A percentile compares a stretch with the other conserved stretches of the same genome.
Evolutionary conservation across 495 filamentous ascomycete species (phyloP).

Genomic region (Lindgomyces ingoldianus): DNA sequence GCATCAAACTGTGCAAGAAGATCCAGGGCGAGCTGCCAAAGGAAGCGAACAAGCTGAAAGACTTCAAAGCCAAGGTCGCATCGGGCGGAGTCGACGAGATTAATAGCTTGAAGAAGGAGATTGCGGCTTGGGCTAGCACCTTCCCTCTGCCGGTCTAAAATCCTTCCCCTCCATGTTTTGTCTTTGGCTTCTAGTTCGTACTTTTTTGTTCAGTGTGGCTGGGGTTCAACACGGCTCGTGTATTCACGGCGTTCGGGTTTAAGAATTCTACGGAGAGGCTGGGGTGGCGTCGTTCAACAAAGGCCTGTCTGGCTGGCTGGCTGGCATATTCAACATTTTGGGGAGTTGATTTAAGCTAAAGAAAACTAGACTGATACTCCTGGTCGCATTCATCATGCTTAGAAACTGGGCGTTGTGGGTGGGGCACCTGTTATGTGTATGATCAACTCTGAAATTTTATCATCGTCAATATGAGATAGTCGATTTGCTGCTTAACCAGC

Average conservation of each 20-base stretch:
- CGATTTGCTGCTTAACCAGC: slow-evolving; percentile 37
- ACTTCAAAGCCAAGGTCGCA: slow-evolving; percentile 93
- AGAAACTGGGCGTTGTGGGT: neutral
- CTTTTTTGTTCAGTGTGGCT: neutral
- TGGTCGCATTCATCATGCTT: neutral
- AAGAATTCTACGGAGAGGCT: neutral
- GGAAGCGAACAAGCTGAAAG: slow-evolving; percentile 98
- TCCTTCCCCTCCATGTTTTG: neutral
- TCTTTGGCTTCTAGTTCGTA: slow-evolving; percentile 10
- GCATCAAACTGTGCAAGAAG: slow-evolving; percentile 61
- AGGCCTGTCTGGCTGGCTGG: slow-evolving; percentile 8
- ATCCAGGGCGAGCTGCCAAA: slow-evolving; percentile 84
- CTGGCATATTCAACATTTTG: slow-evolving; percentile 31
- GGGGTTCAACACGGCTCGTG: slow-evolving; percentile 7
- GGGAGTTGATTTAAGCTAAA: neutral
- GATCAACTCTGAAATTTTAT: slow-evolving; percentile 2
- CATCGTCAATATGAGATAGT: neutral
- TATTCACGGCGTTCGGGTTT: neutral
- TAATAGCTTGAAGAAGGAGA: slow-evolving; percentile 80
- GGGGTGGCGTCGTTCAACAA: slow-evolving; percentile 25
- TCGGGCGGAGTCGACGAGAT: slow-evolving; percentile 76
- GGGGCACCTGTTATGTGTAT: neutral
- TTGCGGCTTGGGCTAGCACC: slow-evolving; percentile 79
- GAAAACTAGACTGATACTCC: neutral
- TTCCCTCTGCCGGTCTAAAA: slow-evolving; percentile 85